Evolutionary conservation across 192 early-diverging fungal species (phyloP), one percentile per base, ranked within the genome.

Genomic region (Ambispora gerdemannii): DNA sequence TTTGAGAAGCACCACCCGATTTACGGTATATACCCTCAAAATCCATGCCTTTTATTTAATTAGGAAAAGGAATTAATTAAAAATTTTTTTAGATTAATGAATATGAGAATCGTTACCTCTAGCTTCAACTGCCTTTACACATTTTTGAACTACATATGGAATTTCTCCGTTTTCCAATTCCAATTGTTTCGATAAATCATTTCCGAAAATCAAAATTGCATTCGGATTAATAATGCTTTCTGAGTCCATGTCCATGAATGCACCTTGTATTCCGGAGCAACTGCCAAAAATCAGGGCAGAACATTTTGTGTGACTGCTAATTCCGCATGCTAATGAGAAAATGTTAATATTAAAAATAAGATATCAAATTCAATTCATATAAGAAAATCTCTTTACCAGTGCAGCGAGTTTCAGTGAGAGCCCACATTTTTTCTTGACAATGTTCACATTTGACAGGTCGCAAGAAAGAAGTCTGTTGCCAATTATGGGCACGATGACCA

Each of bases 1-100:
- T 86, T 50, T 91, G 89, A 32, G 84, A 84, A 19, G 88, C 86
- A 63, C 89, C 87, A 3, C 90, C 92, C 0, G 89, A 89, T 60
- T 89, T 87, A 33, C 92, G 91, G 71, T 93, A 93, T 20, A 93
- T 89, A 25, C 92, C 92, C 75, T 93, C 82, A 70, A 82, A 90
- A 63, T 74, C 90, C 90, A 86, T 84, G 52, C 75, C 71, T 60
- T 70, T 84, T 11, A 30, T 43, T 43, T 15, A 43, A 15, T 6
- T 10, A 43, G 38, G 15, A 43, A 6, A 43, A 43, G 7, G 15
- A 43, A 43, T 6, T 10, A 43, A 43, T 43, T 43, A 6, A 43
- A 43, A 43, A 43, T n/a, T n/a, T n/a, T n/a, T n/a, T n/a, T n/a
- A n/a, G n/a, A n/a, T n/a, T n/a, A n/a, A 43, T 10, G 15, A 43